These are phyloP conservation scores for Schrenkiella parvula DNA, from an alignment of 345 rosid genomes.

Conservation along the genomic window DNA sequence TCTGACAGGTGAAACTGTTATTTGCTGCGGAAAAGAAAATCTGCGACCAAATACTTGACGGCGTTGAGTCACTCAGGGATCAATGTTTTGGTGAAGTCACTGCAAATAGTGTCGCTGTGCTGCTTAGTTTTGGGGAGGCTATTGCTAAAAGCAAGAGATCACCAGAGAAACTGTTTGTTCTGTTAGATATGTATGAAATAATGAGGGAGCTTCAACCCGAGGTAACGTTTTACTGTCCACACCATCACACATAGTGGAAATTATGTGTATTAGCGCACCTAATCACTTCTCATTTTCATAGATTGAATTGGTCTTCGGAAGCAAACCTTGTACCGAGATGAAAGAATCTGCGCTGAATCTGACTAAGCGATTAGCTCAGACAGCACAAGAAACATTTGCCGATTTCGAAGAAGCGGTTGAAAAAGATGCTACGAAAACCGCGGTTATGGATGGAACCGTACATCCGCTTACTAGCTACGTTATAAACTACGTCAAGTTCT, in stretches of 20 bases:
- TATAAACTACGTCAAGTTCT: conserved; percentile 89
- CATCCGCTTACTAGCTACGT: conserved; percentile 98
- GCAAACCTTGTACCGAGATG: conserved; percentile 71
- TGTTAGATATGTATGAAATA: conserved; percentile 95
- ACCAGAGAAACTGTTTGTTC: conserved; percentile 87
- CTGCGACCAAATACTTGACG: conserved; percentile 81
- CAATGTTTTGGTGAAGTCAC: conserved; percentile 89
- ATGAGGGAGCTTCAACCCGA: conserved; percentile 92
- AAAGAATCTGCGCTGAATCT: conserved; percentile 66
- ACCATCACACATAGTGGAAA: neutral
- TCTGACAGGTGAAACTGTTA: conserved; percentile 76
- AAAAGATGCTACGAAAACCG: conserved; percentile 94
- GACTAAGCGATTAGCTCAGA: conserved; percentile 79
- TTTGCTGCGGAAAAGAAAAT: conserved; percentile 86
- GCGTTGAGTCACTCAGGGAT: conserved; percentile 68
- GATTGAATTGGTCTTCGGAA: conserved; percentile 65
- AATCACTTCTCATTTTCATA: conserved; percentile 19
- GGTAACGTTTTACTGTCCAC: conserved; percentile 45
- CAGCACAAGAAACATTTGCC: conserved; percentile 88
- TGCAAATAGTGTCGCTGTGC: conserved; percentile 63
- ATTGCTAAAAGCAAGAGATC: conserved; percentile 98
- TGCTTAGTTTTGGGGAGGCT: conserved; percentile 96
- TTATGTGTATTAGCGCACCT: neutral
- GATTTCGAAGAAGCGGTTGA: conserved; percentile 98
- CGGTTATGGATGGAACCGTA: conserved; percentile 95